phyloP scores from a whole-genome alignment of 129 eudicot genomes.

The Flaveria linearis region DNA sequence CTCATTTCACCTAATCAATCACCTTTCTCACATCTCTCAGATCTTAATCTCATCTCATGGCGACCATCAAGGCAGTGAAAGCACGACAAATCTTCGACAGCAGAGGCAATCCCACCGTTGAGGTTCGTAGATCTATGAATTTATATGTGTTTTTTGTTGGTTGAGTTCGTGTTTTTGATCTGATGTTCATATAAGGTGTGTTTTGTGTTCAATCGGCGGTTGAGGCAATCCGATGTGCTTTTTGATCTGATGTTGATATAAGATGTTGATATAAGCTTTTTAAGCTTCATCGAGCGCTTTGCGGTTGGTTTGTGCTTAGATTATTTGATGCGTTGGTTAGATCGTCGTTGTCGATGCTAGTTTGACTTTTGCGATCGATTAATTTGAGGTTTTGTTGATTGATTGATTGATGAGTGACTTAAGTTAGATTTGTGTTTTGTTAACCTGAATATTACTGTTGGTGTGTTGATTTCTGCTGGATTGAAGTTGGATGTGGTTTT shows the following conservation, averaged over 20 bases:
- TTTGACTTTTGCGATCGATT: slow-evolving; percentile 15
- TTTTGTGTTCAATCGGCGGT: slow-evolving; percentile 7
- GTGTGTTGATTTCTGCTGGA: background rate
- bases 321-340: background rate
- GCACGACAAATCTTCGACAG: slow-evolving; percentile 99
- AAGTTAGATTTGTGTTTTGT: background rate
- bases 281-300: background rate
- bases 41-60: slow-evolving; percentile 55
- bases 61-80: slow-evolving; percentile 60
- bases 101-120: slow-evolving; percentile 99
- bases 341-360: slow-evolving; percentile 21
- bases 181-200: background rate
- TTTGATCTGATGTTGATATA: no score
- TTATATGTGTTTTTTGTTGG: background rate
- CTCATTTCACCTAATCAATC: slow-evolving; percentile 23
- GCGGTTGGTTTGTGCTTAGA: background rate
- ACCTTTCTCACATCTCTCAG: slow-evolving; percentile 22
- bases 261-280: no score
- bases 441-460: background rate
- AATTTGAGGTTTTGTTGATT: slow-evolving; percentile 6
- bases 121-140: slow-evolving; percentile 49
- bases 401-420: background rate
- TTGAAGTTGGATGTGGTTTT: background rate
- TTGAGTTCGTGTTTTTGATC: background rate
- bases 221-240: no score